Base-by-base conservation (phyloP, 805 yeast species). In the Myxozyma melibiosi region DNA sequence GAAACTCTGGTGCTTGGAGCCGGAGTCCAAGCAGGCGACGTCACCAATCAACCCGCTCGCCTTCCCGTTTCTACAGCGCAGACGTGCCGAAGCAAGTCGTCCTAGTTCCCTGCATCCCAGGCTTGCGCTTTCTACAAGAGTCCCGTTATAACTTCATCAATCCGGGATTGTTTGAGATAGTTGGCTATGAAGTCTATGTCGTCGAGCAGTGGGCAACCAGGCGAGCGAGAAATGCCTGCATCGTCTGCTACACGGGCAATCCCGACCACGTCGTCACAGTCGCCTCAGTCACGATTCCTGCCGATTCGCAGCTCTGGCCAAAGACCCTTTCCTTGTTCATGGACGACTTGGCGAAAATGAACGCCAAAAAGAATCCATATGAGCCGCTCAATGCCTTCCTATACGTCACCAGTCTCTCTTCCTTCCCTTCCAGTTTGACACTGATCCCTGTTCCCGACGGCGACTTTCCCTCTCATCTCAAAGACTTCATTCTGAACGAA, bases 151-250 rank as follows among this genome's bases (percentile, higher is more conserved):
- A 42, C 11, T 40, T 18, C n/a, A 41, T 54, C 37, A 40, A 55
- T 33, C 7, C 48, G 5, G 44, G 39, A 8, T n/a, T 27, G 6
- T 11, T 33, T 24, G 27, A 72, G 8, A 76, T 86, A 24, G 66
- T 76, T 1, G 98, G 99, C 1, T 90, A 86, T 68, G 98, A 94
- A 71, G 80, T 88, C 14, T 94, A 94, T 70, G 77, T 94, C 37
- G 96, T 92, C 9, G 98, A 94, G 70, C 97, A 92, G 71, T 94
- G 99, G 99, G 85, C 88, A 2, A 78, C 86, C 33, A 84, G 84
- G 57, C 76, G 98, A 43, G 76, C 80, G 40, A 27, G 33, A n/a
- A 74, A 83, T 11, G 84, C 86, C 1, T 78, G 87, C 4, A 84
- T 92, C 16, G 83, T 94, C 1, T 82, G 92, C 0, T 94, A 81